A percentile compares a stretch with the other conserved stretches of the same genome.
Evolutionary conservation across 108 stramenopile species (phyloP).

Genomic region (Conticribra weissflogii): DNA sequence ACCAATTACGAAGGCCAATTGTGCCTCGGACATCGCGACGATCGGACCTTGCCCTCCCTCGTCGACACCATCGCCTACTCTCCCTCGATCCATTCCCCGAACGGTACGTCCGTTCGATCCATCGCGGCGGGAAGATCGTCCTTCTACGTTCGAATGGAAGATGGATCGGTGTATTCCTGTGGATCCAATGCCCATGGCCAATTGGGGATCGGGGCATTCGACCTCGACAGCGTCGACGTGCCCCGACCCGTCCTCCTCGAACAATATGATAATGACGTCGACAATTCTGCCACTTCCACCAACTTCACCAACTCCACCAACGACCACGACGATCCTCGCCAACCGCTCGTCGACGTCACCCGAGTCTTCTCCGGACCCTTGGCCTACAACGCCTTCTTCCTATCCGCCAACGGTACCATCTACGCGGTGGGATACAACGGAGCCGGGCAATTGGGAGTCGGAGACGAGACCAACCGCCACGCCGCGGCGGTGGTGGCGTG

Average conservation of each 20-base stretch:
- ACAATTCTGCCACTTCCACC: neutral
- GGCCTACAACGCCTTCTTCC: slow-evolving; percentile 27
- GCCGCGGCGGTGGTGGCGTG: slow-evolving; percentile 18
- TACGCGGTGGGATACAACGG: slow-evolving; percentile 34
- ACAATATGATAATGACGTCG: neutral
- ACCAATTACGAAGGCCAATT: slow-evolving; percentile 44
- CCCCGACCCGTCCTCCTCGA: slow-evolving; percentile 3
- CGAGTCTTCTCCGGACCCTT: slow-evolving; percentile 23
- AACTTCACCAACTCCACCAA: neutral
- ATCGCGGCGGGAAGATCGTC: slow-evolving; percentile 32
- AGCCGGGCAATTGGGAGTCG: slow-evolving; percentile 29
- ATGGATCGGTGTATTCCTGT: slow-evolving; percentile 36
- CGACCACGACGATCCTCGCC: neutral
- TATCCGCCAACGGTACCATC: slow-evolving; percentile 13
- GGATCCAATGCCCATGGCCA: slow-evolving; percentile 40
- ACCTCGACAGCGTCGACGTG: slow-evolving; percentile 18
- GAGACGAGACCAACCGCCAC: slow-evolving; percentile 12
- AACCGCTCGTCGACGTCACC: slow-evolving; percentile 8
- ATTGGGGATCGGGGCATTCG: slow-evolving; percentile 13
- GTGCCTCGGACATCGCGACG: slow-evolving; percentile 34
- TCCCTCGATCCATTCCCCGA: no score
- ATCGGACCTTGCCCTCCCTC: slow-evolving; percentile 19
- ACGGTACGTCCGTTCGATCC: neutral
- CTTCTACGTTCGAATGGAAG: slow-evolving; percentile 23
- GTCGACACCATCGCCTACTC: neutral